Evolutionary conservation across 2,329 filamentous ascomycete species (phyloP).

Genomic region (Phialophora chinensis): DNA sequence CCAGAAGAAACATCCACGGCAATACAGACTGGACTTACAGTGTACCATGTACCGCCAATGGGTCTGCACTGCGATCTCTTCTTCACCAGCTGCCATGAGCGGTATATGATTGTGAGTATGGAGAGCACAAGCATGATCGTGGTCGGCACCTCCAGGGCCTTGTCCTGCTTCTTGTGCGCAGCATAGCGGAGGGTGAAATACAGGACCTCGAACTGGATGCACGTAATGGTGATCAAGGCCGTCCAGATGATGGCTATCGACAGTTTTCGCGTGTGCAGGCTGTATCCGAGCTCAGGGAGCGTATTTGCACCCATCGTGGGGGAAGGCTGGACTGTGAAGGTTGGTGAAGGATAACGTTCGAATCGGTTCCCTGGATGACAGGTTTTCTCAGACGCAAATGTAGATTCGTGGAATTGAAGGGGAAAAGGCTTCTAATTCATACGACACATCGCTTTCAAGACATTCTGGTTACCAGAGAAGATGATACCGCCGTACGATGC

Average conservation of each 20-base stretch:
- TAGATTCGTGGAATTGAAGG: too few relatives aligned
- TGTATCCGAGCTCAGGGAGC: constrained; percentile 8
- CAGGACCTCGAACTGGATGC: constrained; percentile 5
- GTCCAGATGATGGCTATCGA: constrained; percentile 11
- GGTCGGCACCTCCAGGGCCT: constrained; percentile 6
- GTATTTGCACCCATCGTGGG: not conserved
- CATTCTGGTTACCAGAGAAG: too few relatives aligned
- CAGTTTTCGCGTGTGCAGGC: constrained; percentile 1
- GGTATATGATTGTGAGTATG: constrained; percentile 5
- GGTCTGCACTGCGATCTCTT: constrained; percentile 3
- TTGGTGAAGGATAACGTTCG: too few relatives aligned
- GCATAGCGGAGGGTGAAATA: constrained; percentile 12
- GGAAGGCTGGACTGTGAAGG: too few relatives aligned
- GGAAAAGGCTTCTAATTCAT: too few relatives aligned
- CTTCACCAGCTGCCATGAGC: constrained; percentile 4
- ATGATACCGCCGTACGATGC: too few relatives aligned
- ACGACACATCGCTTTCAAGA: too few relatives aligned
- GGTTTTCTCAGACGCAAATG: too few relatives aligned
- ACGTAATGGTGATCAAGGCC: constrained; percentile 1
- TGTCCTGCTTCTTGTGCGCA: constrained; percentile 6
- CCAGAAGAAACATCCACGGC: not conserved
- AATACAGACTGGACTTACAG: not conserved
- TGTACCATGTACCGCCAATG: constrained; percentile 1
- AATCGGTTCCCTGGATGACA: too few relatives aligned
- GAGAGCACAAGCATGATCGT: constrained; percentile 5